These are phyloP conservation scores for Marchantia polymorpha DNA, from an alignment of 225 moss, liverwort and hornwort species.

Conservation along the genomic window DNA sequence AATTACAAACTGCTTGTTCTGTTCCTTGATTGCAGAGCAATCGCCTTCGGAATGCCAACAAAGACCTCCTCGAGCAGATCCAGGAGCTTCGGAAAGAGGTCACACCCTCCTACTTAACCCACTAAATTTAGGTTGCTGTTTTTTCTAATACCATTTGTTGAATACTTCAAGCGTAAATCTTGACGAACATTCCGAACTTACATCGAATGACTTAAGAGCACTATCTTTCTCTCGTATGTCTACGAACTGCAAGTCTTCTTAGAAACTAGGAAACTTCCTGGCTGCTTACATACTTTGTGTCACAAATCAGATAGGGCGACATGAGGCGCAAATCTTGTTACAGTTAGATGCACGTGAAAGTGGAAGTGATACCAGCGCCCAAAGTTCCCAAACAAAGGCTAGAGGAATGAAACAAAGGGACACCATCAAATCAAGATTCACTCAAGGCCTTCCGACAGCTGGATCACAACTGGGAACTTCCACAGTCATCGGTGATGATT, in stretches of 20 bases:
- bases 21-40: constrained; percentile 22
- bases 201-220: no score
- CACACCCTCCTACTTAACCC: background rate
- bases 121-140: no score
- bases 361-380: background rate
- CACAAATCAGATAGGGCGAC: constrained; percentile 29
- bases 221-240: no score
- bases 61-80: constrained; percentile 37
- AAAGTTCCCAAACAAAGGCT: constrained; percentile 4
- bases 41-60: constrained; percentile 36
- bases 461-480: background rate
- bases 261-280: background rate
- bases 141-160: no score
- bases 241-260: background rate
- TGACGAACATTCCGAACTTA: no score
- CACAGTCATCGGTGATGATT: background rate
- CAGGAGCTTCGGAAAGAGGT: constrained; percentile 48
- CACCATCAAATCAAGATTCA: background rate
- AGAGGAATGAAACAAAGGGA: background rate
- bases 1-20: background rate
- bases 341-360: constrained; percentile 6
- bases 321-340: constrained; percentile 26
- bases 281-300: background rate
- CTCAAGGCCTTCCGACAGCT: background rate
- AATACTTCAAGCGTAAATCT: no score